Base-by-base conservation (phyloP, 768 basidiomycete genomes). In the Suillus weaverae region DNA sequence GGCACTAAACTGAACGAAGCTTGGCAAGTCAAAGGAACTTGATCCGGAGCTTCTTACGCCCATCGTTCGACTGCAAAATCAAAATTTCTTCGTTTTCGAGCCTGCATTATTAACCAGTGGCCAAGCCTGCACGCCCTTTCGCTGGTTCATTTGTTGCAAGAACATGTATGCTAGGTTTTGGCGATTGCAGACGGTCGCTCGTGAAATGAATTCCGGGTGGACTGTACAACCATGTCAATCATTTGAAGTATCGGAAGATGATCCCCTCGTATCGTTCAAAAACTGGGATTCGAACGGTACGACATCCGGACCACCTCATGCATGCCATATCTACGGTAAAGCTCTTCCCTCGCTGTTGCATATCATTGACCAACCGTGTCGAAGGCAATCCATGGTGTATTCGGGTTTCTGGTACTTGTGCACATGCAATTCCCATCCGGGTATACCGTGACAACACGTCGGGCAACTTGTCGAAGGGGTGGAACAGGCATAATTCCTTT, bases 81-180 rank as follows among this genome's bases (percentile, higher is more conserved):
- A 71, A 16, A 72, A 80, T 54, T 78, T 68, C 56, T 80, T 67
- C 54, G 69, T 74, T 0, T 65, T 68, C 48, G 74, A 80, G 61
- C 77, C 76, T 5, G 20, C 57, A 11, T 32, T 60, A 26, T 22
- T 60, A 30, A 39, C 38, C 6, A 39, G 35, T 33, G 46, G 61
- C 7, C 61, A 62, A 35, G 61, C 33, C n/a, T 71, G 70, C 44
- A 71, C 76, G 35, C 76, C 74, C 0, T 46, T 65, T 7, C 66
- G 72, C 2, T 77, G 74, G 76, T 76, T 76, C 57, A 38, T 10
- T 0, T 38, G 67, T 3, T 35, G 53, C 20, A 46, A 41, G 32
- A 30, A 53, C 0, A 26, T 74, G 26, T 60, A 61, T 43, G 71
- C 74, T 3, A 69, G 68, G 32, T 69, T 64, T 51, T 74, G 74